Percentiles rank a stretch among this genome's conserved stretches.
phyloP scores from a whole-genome alignment of 345 rosid species.

The Arabidopsis suecica region DNA sequence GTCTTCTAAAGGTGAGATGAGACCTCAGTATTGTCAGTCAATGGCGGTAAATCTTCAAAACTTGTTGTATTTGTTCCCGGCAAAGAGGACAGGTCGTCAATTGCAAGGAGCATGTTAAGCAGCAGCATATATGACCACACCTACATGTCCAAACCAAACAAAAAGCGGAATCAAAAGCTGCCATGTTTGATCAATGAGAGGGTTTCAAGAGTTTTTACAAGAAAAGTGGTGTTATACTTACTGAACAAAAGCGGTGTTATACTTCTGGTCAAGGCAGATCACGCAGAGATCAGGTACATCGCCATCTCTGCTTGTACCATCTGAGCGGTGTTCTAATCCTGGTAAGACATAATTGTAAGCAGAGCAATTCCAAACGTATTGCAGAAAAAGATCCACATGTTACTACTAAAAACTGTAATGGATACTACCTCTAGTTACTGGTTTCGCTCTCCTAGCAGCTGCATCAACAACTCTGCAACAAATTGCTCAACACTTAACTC shows the following conservation, averaged over 20 bases:
- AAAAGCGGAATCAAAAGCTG: background rate
- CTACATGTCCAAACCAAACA: constrained; percentile 48
- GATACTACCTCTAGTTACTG: constrained; percentile 32
- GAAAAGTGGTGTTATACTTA: constrained; percentile 48
- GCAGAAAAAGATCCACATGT: constrained; percentile 9
- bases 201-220: background rate
- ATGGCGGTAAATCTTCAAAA: constrained; percentile 71
- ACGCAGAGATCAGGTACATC: constrained; percentile 69
- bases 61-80: constrained; percentile 60
- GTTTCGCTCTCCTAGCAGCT: constrained; percentile 63
- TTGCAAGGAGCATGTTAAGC: constrained; percentile 63
- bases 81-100: constrained; percentile 75
- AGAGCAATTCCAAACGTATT: background rate
- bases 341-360: background rate
- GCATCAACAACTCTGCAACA: constrained; percentile 78
- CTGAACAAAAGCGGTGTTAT: constrained; percentile 75
- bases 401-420: background rate
- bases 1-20: no score
- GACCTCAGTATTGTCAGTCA: constrained; percentile 38
- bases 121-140: constrained; percentile 96
- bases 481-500: constrained; percentile 30
- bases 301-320: constrained; percentile 19
- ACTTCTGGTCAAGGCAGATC: constrained; percentile 77
- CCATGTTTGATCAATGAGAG: constrained; percentile 16
- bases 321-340: constrained; percentile 9